Conservation (phyloP, 1,139 yeast genomes). For the Sugiyamaella paludigena region DNA sequence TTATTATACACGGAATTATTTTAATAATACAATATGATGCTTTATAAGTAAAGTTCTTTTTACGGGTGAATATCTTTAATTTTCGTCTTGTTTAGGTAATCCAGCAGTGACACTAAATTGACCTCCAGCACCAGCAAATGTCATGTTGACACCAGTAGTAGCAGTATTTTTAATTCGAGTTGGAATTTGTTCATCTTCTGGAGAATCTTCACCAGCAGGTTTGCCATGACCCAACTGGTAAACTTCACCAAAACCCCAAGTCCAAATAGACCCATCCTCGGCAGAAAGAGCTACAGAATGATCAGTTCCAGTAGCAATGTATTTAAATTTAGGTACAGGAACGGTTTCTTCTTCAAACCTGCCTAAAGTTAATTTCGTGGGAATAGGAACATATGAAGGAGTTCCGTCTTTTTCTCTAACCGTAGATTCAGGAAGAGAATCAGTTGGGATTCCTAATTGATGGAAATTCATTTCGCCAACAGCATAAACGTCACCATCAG, state of each 20-base stretch:
- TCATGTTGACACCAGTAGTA: constrained; percentile 70
- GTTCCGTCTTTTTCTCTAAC: constrained; percentile 77
- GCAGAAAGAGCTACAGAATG: constrained; percentile 80
- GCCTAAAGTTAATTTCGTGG: constrained; percentile 57
- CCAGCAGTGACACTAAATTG: constrained; percentile 93
- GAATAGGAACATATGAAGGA: constrained; percentile 83
- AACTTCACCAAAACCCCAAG: constrained; percentile 98
- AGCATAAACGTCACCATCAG: constrained; percentile 67
- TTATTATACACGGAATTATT: too few species aligned
- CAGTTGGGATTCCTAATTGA: constrained; percentile 76
- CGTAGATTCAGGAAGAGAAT: constrained; percentile 62
- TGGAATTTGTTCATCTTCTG: constrained; percentile 51
- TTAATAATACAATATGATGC: too few species aligned
- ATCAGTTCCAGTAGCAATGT: constrained; percentile 82
- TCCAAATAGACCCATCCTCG: constrained; percentile 76
- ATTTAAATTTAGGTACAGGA: constrained; percentile 57
- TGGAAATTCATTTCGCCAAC: constrained; percentile 95
- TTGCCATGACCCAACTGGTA: constrained; percentile 90
- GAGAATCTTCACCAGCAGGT: constrained; percentile 74
- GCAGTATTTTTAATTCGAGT: constrained; percentile 86
- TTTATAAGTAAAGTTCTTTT: too few species aligned
- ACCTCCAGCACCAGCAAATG: constrained; percentile 84
- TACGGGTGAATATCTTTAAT: too few species aligned
- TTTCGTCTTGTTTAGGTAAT: constrained; percentile 28
- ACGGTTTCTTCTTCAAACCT: constrained; percentile 36